These are phyloP conservation scores for Daldinia childiae DNA, from an alignment of 495 filamentous ascomycete species.

Conservation along the genomic window DNA sequence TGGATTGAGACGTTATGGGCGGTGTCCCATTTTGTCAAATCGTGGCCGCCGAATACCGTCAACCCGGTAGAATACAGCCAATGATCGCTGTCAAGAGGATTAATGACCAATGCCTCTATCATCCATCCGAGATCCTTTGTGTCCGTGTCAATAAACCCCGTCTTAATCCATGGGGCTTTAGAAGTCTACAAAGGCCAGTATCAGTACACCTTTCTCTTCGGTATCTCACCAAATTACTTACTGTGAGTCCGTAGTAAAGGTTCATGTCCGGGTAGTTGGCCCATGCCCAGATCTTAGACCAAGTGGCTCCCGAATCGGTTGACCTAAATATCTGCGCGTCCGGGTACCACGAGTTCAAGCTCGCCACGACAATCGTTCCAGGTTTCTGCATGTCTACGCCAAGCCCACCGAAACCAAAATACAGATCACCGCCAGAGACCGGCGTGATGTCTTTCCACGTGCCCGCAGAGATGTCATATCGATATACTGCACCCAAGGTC, in stretches of 20 bases:
- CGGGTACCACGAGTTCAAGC: constrained; percentile 68
- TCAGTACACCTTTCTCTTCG: constrained; percentile 18
- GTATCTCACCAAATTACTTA: constrained; percentile 48
- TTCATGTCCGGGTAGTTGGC: constrained; percentile 56
- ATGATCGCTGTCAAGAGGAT: constrained; percentile 68
- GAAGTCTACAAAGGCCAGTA: constrained; percentile 41
- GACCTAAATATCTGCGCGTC: constrained; percentile 65
- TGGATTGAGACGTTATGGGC: constrained; percentile 60
- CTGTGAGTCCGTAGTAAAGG: constrained; percentile 53
- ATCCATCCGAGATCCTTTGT: constrained; percentile 68
- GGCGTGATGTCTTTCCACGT: constrained; percentile 67
- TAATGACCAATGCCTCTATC: constrained; percentile 68
- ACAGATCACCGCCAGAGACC: constrained; percentile 51
- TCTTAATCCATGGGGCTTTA: constrained; percentile 61
- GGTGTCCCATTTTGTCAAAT: constrained; percentile 62
- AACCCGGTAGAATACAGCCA: constrained; percentile 68
- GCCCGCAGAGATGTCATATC: constrained; percentile 59
- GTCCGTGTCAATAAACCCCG: constrained; percentile 56
- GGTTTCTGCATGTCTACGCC: constrained; percentile 64
- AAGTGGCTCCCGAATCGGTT: constrained; percentile 62
- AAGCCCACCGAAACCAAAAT: constrained; percentile 66
- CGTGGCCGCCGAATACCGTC: constrained; percentile 64
- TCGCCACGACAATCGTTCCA: constrained; percentile 64
- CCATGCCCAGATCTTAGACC: constrained; percentile 64
- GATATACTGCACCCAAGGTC: constrained; percentile 59